Conservation (phyloP, 1,139 yeast genomes). For the Diutina ranongensis region DNA sequence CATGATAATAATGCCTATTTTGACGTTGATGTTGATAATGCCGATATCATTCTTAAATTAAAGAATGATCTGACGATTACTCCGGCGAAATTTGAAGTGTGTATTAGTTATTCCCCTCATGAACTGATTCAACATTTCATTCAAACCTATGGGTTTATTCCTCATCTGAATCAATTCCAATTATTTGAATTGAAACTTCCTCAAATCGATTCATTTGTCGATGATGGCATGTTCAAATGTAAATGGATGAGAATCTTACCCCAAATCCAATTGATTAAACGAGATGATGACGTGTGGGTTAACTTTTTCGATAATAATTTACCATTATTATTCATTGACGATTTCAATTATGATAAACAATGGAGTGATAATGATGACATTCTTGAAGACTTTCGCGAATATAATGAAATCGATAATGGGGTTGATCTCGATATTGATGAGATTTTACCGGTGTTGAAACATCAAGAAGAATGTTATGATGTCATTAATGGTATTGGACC, state of each 20-base stretch:
- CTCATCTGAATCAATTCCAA: neutral
- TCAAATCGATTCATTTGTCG: neutral
- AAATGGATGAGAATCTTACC: conserved; percentile 16
- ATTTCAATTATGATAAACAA: conserved; percentile 11
- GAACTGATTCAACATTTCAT: conserved; percentile 38
- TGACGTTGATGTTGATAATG: conserved; percentile 41
- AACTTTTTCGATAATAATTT: conserved; percentile 10
- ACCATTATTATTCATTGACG: conserved; percentile 12
- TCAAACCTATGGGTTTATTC: conserved; percentile 50
- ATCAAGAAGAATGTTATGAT: conserved; percentile 19
- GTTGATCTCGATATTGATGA: conserved; percentile 10
- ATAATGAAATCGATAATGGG: conserved; percentile 10
- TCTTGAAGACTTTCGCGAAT: conserved; percentile 5
- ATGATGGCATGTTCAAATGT: conserved; percentile 7
- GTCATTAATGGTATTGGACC: conserved; percentile 16
- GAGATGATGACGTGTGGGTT: conserved; percentile 8
- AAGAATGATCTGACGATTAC: conserved; percentile 7
- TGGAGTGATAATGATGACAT: conserved; percentile 10
- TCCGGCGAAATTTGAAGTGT: conserved; percentile 19
- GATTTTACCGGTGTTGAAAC: conserved; percentile 12
- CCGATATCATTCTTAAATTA: conserved; percentile 33
- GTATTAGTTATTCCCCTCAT: conserved; percentile 37
- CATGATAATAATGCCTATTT: conserved; percentile 39
- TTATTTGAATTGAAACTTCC: conserved; percentile 8
- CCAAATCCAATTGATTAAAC: conserved; percentile 8